A percentile compares a stretch with the other conserved stretches of the same genome.
Evolutionary conservation across 192 early-diverging fungal genomes (phyloP).

Genomic region (Gaertneriomyces semiglobifer): DNA sequence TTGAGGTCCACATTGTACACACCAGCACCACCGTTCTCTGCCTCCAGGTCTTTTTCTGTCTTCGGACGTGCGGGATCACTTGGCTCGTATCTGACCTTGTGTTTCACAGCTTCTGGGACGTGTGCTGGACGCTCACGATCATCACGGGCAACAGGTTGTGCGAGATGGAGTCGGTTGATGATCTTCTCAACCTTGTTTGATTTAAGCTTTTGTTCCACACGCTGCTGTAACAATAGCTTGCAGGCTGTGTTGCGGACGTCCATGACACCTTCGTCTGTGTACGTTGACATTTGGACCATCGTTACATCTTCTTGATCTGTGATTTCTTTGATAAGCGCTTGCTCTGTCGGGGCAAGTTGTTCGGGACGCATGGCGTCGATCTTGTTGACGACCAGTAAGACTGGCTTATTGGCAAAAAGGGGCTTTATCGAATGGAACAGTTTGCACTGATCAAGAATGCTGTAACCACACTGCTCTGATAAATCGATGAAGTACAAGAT

Average conservation of each 20-base stretch:
- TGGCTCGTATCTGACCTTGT: conserved; percentile 69
- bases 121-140: conserved; percentile 68
- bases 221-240: conserved; percentile 83
- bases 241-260: conserved; percentile 91
- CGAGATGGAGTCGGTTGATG: conserved; percentile 94
- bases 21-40: conserved; percentile 87
- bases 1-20: conserved; percentile 95
- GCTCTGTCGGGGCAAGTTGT: conserved; percentile 68
- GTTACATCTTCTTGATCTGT: conserved; percentile 63
- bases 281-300: conserved; percentile 81
- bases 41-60: conserved; percentile 90
- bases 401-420: conserved; percentile 98
- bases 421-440: conserved; percentile 96
- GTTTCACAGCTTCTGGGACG: conserved; percentile 74
- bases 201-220: conserved; percentile 96
- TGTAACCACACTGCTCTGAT: conserved; percentile 98
- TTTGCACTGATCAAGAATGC: conserved; percentile 80
- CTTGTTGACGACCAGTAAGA: conserved; percentile 92
- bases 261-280: conserved; percentile 95
- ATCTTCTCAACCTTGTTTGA: conserved; percentile 84
- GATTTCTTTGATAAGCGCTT: conserved; percentile 71
- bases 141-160: conserved; percentile 83
- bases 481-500: conserved; percentile 98
- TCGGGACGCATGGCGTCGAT: conserved; percentile 85
- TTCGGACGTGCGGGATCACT: conserved; percentile 77